A percentile compares a stretch with the other conserved stretches of the same genome.
Evolutionary conservation across 2,329 filamentous ascomycete genomes (phyloP).

Genomic region (Claviceps capensis): DNA sequence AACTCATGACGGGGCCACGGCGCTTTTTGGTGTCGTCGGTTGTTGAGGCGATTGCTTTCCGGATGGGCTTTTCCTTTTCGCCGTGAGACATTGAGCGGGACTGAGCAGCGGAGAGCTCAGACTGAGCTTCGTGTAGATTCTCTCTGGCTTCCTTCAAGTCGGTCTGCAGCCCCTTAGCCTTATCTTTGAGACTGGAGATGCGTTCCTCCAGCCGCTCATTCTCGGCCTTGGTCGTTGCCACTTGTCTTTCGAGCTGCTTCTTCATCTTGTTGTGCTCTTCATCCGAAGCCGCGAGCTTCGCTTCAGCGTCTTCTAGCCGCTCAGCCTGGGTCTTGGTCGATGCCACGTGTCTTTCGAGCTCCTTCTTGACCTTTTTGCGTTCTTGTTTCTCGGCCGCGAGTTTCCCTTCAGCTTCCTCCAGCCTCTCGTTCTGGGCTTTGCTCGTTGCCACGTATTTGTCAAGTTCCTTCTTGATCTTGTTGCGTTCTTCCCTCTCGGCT

Average conservation of each 20-base stretch:
- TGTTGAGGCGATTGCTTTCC: slow-evolving; percentile 11
- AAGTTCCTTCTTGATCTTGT: slow-evolving; percentile 30
- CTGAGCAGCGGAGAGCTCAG: neutral
- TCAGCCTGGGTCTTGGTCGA: slow-evolving; percentile 50
- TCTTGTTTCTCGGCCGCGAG: too few species aligned
- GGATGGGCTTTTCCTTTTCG: slow-evolving; percentile 9
- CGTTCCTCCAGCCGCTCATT: slow-evolving; percentile 56
- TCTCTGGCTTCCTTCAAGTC: slow-evolving; percentile 51
- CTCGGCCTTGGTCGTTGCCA: slow-evolving; percentile 53
- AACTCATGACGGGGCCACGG: slow-evolving; percentile 28
- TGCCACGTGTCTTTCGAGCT: slow-evolving; percentile 38
- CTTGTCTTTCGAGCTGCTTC: slow-evolving; percentile 57
- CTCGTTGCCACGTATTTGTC: slow-evolving; percentile 46
- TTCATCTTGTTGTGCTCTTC: slow-evolving; percentile 23
- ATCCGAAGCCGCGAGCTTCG: too few species aligned
- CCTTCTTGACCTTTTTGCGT: slow-evolving; percentile 18
- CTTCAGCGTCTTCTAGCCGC: slow-evolving; percentile 42
- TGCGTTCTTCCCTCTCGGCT: slow-evolving; percentile 29
- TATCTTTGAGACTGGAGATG: slow-evolving; percentile 53
- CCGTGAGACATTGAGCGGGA: slow-evolving; percentile 7
- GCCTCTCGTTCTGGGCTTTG: slow-evolving; percentile 45
- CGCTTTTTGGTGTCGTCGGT: slow-evolving; percentile 30
- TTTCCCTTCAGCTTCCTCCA: slow-evolving; percentile 36
- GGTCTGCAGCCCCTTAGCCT: slow-evolving; percentile 55
- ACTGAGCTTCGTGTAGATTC: slow-evolving; percentile 25